Conservation (phyloP, 768 basidiomycete species). For the Mycena kentingensis region DNA sequence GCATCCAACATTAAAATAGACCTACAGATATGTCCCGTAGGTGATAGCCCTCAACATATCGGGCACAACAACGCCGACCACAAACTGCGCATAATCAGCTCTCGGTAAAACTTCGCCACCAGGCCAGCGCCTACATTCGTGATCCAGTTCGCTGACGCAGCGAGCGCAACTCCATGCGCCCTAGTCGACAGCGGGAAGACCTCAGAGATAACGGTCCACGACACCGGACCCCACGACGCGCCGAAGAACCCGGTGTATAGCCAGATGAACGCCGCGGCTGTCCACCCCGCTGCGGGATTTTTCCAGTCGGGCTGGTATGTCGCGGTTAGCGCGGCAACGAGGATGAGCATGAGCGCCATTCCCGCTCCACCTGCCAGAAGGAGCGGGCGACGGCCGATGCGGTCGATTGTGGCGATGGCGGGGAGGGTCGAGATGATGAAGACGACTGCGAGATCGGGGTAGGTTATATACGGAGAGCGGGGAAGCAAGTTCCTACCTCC, state of each 20-base stretch:
- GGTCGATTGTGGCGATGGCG: constrained; percentile 39
- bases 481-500: constrained; percentile 28
- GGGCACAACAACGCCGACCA: constrained; percentile 32
- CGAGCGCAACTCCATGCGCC: constrained; percentile 44
- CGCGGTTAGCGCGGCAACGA: constrained; percentile 19
- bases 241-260: constrained; percentile 42
- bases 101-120: not conserved
- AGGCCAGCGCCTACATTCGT: constrained; percentile 28
- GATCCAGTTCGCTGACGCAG: constrained; percentile 44
- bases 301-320: constrained; percentile 27
- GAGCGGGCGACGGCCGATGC: constrained; percentile 40
- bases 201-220: constrained; percentile 35
- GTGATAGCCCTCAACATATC: constrained; percentile 37
- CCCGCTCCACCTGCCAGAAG: constrained; percentile 43
- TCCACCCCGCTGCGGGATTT: constrained; percentile 28
- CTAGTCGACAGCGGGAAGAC: constrained; percentile 44
- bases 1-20: not conserved
- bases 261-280: constrained; percentile 38
- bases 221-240: constrained; percentile 27
- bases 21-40: constrained; percentile 36
- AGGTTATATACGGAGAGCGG: not conserved
- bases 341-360: constrained; percentile 27
- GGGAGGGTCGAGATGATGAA: constrained; percentile 38
- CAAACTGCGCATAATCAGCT: constrained; percentile 10
- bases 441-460: constrained; percentile 1